Percentiles rank a stretch among this genome's conserved stretches.
These are phyloP conservation scores for Elasticomyces elasticus DNA, from an alignment of 495 filamentous ascomycete species.

Conservation along the genomic window DNA sequence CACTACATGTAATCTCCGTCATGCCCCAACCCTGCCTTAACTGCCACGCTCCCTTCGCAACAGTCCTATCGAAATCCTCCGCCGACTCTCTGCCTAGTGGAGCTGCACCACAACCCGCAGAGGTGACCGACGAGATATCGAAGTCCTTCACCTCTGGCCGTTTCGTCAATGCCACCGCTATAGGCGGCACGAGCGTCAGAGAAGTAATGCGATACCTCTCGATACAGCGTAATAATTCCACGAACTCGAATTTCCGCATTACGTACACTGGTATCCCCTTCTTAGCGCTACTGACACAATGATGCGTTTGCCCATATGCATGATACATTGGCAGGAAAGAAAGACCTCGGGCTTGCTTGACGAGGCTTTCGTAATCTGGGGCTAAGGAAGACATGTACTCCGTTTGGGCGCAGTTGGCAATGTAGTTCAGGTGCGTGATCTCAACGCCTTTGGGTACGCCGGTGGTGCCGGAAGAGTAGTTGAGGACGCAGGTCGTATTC, in stretches of 20 bases:
- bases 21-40: constrained; percentile 76
- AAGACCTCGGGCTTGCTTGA: constrained; percentile 32
- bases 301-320: constrained; percentile 43
- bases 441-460: constrained; percentile 78
- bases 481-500: constrained; percentile 38
- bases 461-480: constrained; percentile 71
- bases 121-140: constrained; percentile 56
- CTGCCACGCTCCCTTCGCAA: constrained; percentile 42
- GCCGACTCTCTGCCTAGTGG: constrained; percentile 46
- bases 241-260: constrained; percentile 64
- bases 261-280: constrained; percentile 49
- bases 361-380: constrained; percentile 34
- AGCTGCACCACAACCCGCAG: constrained; percentile 44
- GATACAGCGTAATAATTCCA: constrained; percentile 56
- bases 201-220: constrained; percentile 59
- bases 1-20: constrained; percentile 48
- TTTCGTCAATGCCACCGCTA: constrained; percentile 65
- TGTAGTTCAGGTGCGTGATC: constrained; percentile 63
- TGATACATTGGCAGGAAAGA: constrained; percentile 72
- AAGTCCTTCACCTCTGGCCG: constrained; percentile 52
- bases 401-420: constrained; percentile 54
- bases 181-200: constrained; percentile 54
- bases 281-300: constrained; percentile 36
- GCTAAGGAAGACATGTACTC: constrained; percentile 38
- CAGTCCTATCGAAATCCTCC: constrained; percentile 47